phyloP scores from a whole-genome alignment of 805 yeast species.

The Candida saitoana region DNA sequence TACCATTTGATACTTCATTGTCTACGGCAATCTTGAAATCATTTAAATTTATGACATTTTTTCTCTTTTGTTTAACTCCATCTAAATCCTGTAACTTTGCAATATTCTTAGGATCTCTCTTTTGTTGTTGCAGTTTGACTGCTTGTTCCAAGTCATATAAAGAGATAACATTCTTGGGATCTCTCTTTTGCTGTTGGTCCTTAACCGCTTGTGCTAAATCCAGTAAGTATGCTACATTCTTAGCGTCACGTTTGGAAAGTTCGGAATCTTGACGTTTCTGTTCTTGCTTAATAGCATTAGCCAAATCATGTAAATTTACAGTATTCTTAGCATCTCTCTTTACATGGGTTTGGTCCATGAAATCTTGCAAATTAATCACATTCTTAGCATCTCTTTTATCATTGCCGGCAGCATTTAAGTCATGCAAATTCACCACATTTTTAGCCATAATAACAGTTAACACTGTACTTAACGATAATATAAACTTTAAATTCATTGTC shows the following conservation, averaged over 20 bases:
- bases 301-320: conserved; percentile 13
- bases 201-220: conserved; percentile 6
- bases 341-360: neutral
- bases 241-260: conserved; percentile 15
- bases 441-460: conserved; percentile 8
- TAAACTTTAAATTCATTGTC: conserved; percentile 7
- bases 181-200: conserved; percentile 3
- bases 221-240: conserved; percentile 14
- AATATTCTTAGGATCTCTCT: conserved; percentile 13
- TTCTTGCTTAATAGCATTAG: conserved; percentile 7
- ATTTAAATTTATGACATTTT: conserved; percentile 13
- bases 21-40: conserved; percentile 8
- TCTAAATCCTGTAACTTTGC: conserved; percentile 5
- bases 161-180: conserved; percentile 8
- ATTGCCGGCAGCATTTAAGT: conserved; percentile 7
- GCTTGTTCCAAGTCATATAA: conserved; percentile 5
- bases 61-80: conserved; percentile 5
- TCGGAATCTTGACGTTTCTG: conserved; percentile 12
- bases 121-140: neutral
- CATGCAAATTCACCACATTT: conserved; percentile 14
- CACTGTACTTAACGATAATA: conserved; percentile 5
- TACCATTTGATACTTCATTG: neutral
- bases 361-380: conserved; percentile 10
- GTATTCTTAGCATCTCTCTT: conserved; percentile 18
- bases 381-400: conserved; percentile 7